phyloP scores from a whole-genome alignment of 352 stramenopile species.

The Pythium guiyangense region DNA sequence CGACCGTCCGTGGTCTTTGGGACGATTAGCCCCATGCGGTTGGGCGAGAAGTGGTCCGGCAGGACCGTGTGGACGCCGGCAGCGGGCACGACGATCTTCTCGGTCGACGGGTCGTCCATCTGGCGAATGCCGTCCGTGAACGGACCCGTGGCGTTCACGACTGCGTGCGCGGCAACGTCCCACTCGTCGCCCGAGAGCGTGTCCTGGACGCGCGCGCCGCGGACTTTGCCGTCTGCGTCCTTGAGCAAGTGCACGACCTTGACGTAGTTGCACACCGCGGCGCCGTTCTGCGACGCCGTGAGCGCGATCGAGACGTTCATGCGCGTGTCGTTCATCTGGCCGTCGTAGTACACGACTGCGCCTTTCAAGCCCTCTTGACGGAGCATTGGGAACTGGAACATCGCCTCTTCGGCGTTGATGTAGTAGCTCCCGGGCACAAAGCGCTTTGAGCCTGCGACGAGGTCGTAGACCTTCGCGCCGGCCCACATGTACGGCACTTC shows the following conservation, averaged over 20 bases:
- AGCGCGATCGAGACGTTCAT: constrained; percentile 94
- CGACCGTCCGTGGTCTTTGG: constrained; percentile 94
- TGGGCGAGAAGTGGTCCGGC: constrained; percentile 93
- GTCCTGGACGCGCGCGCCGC: constrained; percentile 88
- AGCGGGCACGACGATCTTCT: constrained; percentile 91
- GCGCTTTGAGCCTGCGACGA: constrained; percentile 85
- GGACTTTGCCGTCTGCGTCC: constrained; percentile 80
- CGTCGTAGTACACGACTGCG: constrained; percentile 89
- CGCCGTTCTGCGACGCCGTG: constrained; percentile 92
- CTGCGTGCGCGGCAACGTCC: constrained; percentile 83
- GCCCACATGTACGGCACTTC: constrained; percentile 94
- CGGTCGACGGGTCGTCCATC: constrained; percentile 89
- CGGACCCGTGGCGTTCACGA: constrained; percentile 94
- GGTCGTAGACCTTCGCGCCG: constrained; percentile 91
- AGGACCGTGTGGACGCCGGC: constrained; percentile 94
- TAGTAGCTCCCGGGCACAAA: constrained; percentile 89
- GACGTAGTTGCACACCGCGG: constrained; percentile 90
- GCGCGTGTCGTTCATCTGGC: constrained; percentile 94
- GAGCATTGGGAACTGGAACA: constrained; percentile 95
- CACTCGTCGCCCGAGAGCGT: constrained; percentile 86
- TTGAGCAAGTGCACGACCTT: constrained; percentile 85
- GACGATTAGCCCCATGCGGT: constrained; percentile 95
- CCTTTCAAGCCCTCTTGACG: constrained; percentile 90
- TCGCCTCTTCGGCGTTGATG: constrained; percentile 88
- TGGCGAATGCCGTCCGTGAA: constrained; percentile 90